phyloP scores from a whole-genome alignment of 257 asterid genomes.

The Nicotiana attenuata region DNA sequence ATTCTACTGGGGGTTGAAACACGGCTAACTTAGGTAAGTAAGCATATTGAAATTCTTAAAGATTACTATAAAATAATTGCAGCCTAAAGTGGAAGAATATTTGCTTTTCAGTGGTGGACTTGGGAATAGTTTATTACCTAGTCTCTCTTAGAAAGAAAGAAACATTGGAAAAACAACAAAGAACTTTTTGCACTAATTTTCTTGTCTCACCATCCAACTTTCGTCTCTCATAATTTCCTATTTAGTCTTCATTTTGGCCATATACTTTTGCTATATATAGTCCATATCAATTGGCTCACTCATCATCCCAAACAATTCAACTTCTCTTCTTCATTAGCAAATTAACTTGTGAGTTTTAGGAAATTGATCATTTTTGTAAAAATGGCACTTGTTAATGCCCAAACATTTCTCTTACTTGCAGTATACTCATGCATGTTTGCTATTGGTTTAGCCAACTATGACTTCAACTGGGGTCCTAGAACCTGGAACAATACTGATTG shows the following conservation, averaged over 20 bases:
- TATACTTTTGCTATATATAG: too few relatives aligned
- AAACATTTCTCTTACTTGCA: conserved; percentile 9
- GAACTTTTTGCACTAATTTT: background rate
- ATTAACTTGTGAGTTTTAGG: background rate
- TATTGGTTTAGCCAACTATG: conserved; percentile 32
- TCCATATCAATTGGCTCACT: background rate
- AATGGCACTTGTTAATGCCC: conserved; percentile 27
- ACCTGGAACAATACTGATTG: conserved; percentile 15
- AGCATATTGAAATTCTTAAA: background rate
- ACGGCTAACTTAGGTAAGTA: background rate
- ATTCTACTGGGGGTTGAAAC: background rate
- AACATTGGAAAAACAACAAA: too few relatives aligned
- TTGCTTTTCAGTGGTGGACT: too few relatives aligned
- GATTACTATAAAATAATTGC: background rate
- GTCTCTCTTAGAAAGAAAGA: background rate
- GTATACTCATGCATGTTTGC: conserved; percentile 20
- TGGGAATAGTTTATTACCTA: background rate
- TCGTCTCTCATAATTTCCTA: too few relatives aligned
- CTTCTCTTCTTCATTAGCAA: background rate
- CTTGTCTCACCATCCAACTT: background rate
- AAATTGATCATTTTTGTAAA: background rate
- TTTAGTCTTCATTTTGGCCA: too few relatives aligned
- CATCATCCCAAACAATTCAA: background rate
- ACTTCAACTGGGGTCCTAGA: conserved; percentile 30
- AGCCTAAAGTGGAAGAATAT: too few relatives aligned